Evolutionary conservation across 2,329 filamentous ascomycete species (phyloP).

Genomic region (Chaetomium sp.): DNA sequence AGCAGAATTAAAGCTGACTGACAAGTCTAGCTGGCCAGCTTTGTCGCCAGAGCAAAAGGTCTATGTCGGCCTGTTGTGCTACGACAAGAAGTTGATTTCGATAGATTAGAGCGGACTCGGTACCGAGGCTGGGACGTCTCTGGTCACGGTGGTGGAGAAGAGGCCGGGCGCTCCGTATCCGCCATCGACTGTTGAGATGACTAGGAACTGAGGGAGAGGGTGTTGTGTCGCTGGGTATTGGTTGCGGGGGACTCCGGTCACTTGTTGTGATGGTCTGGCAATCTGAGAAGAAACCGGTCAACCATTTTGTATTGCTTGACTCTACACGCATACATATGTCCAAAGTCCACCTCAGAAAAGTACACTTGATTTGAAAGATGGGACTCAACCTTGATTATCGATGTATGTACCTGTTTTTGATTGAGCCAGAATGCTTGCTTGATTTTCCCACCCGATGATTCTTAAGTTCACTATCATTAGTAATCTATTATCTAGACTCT

Average conservation of each 20-base stretch:
- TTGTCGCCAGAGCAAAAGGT: neutral
- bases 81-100: neutral
- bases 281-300: neutral
- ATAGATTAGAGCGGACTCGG: neutral
- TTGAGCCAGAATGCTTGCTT: too few species aligned
- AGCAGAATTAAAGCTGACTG: constrained; percentile 2
- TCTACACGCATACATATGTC: neutral
- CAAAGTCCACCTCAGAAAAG: neutral
- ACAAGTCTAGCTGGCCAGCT: neutral
- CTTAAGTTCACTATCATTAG: too few species aligned
- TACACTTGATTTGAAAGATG: neutral
- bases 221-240: neutral
- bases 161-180: neutral
- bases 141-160: neutral
- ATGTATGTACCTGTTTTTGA: too few species aligned
- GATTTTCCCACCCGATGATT: too few species aligned
- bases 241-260: neutral
- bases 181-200: neutral
- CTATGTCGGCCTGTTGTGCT: neutral
- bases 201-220: neutral
- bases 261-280: neutral
- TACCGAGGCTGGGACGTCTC: neutral
- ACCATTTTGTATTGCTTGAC: neutral
- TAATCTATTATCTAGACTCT: too few species aligned
- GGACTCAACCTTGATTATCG: too few species aligned